Evolutionary conservation across 768 basidiomycete species (phyloP).

Genomic region (Serendipita indica): DNA sequence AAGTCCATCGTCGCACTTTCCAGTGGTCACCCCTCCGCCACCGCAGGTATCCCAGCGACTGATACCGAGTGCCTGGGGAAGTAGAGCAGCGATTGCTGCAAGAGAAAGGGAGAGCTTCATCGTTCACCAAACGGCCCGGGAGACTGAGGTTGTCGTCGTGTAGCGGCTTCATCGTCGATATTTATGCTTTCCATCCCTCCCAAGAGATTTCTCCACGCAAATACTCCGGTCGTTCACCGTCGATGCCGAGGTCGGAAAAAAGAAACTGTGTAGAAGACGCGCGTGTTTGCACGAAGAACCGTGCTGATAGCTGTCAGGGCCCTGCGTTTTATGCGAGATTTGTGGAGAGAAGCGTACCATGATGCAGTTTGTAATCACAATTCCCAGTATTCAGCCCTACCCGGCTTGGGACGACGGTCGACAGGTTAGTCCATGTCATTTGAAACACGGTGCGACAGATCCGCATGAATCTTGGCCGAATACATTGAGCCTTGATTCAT

Average conservation of each 20-base stretch:
- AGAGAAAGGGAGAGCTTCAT: neutral
- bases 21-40: neutral
- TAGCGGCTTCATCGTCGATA: neutral
- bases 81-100: neutral
- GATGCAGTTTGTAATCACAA: too few species aligned
- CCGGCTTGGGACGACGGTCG: too few species aligned
- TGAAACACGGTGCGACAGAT: too few species aligned
- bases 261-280: too few species aligned
- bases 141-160: neutral
- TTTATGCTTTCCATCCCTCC: neutral
- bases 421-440: too few species aligned
- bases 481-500: too few species aligned
- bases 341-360: too few species aligned
- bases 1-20: slow-evolving; percentile 3
- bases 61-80: neutral
- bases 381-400: too few species aligned
- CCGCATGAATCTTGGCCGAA: too few species aligned
- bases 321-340: too few species aligned
- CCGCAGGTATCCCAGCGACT: neutral
- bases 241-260: slow-evolving; percentile 4
- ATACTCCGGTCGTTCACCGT: neutral
- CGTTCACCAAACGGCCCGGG: neutral
- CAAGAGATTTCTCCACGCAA: neutral
- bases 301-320: too few species aligned
- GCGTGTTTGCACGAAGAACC: too few species aligned